Base-by-base conservation (phyloP, 768 basidiomycete species). In the Mycena galopus region DNA sequence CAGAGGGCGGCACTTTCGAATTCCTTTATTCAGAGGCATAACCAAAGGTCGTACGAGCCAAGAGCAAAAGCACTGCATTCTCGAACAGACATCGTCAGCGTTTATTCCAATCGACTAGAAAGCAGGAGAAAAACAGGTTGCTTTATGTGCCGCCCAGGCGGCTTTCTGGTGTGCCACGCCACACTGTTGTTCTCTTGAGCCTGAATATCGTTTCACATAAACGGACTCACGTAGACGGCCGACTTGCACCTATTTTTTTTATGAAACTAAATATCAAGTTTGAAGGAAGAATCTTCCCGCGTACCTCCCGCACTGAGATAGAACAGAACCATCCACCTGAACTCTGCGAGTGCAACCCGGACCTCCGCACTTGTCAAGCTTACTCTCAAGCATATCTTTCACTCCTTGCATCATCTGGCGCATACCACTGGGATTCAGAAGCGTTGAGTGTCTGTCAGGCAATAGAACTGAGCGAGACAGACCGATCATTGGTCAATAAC, bases 241-340 rank as follows among this genome's bases (percentile, higher is more conserved):
- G 81, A 78, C 71, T 85, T 86, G 74, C 85, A 87, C 71, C 86
- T 86, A 19, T 44, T 12, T 17, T 12, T 44, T 12, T 17, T 12
- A 44, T 44, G 19, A 19, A 44, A 7, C 12, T 44, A 8, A 50
- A 19, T 23, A 67, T 44, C 12, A 47, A n/a, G 65, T 4, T 19
- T n/a, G 16, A 8, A 11, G 10, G 1, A 5, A 23, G 21, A 47
- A 37, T 42, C 50, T 44, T 16, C 25, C 11, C 5, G 77, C 78
- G 75, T 77, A 79, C 84, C 82, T 81, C 16, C 83, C 77, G 55
- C 86, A 87, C 47, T 83, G 82, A 71, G 83, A 71, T 53, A 86
- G 73, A 23, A 78, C 76, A 6, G 75, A 75, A 17, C 80, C 80
- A 75, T 78, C 76, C 33, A 50, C 56, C 68, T 75, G 75, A 8